Percentiles rank a stretch among this genome's conserved stretches.
phyloP scores from a whole-genome alignment of 2,329 filamentous ascomycete species.

The Fusarium verrucosum region DNA sequence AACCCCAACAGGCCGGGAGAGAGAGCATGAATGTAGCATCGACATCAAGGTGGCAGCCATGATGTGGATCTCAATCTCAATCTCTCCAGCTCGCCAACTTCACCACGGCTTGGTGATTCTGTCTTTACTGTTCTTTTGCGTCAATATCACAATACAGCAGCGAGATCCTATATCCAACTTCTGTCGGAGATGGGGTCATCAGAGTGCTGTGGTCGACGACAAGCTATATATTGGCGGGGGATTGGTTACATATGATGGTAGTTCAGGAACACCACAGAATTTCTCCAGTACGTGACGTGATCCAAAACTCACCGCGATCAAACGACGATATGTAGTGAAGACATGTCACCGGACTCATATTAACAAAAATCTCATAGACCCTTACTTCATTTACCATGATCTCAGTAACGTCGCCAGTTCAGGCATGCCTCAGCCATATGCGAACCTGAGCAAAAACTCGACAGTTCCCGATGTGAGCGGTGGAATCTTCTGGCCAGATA shows the following conservation, averaged over 20 bases:
- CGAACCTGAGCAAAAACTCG: constrained; percentile 67
- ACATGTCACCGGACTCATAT: not conserved
- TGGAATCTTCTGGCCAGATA: constrained; percentile 66
- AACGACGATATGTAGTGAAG: not conserved
- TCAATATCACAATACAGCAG: constrained; percentile 47
- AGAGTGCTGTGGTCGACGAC: constrained; percentile 67
- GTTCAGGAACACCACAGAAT: constrained; percentile 59
- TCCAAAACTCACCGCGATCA: not conserved
- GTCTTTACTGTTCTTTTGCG: constrained; percentile 35
- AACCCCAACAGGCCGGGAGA: constrained; percentile 11
- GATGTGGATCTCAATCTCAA: constrained; percentile 36
- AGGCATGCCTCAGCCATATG: constrained; percentile 62
- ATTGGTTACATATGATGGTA: constrained; percentile 63
- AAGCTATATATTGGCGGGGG: constrained; percentile 72
- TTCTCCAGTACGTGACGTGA: constrained; percentile 65
- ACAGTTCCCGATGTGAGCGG: constrained; percentile 60
- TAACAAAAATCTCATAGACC: constrained; percentile 20
- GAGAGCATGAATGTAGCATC: constrained; percentile 36
- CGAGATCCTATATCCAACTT: constrained; percentile 64
- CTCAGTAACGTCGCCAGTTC: constrained; percentile 57
- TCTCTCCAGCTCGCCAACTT: constrained; percentile 26
- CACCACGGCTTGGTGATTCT: constrained; percentile 29
- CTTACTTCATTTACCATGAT: constrained; percentile 63
- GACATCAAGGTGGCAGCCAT: constrained; percentile 34
- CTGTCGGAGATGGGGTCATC: constrained; percentile 65